Conservation (phyloP, 768 basidiomycete genomes). For the Russula virescens region DNA sequence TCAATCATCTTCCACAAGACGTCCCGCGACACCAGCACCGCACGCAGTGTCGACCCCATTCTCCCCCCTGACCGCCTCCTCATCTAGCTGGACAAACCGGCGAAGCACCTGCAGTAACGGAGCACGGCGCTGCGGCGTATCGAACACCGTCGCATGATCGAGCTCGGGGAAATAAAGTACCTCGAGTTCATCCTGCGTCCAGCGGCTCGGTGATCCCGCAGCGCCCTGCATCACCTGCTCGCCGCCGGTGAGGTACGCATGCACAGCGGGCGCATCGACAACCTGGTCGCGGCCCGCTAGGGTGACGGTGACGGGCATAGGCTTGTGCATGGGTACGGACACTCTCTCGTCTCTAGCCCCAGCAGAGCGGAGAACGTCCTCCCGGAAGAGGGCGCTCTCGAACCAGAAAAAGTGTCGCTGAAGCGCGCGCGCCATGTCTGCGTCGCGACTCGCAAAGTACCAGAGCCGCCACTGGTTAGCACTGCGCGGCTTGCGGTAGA, state of each 20-base stretch:
- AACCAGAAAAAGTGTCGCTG: constrained; percentile 62
- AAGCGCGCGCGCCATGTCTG: constrained; percentile 55
- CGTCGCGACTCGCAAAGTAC: constrained; percentile 61
- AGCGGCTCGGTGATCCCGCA: constrained; percentile 17
- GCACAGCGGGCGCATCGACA: constrained; percentile 36
- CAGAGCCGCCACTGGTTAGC: constrained; percentile 62
- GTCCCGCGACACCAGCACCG: neutral
- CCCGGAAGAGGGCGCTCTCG: constrained; percentile 55
- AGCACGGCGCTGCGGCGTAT: constrained; percentile 28
- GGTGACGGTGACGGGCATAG: constrained; percentile 31
- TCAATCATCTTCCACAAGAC: neutral
- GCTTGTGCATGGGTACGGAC: no score
- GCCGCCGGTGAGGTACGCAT: constrained; percentile 37
- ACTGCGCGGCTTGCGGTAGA: constrained; percentile 46
- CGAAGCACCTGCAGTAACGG: constrained; percentile 32
- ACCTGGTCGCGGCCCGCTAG: constrained; percentile 40
- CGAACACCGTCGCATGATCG: constrained; percentile 41
- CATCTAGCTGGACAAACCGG: constrained; percentile 28
- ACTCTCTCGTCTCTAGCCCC: neutral
- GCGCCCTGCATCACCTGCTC: neutral
- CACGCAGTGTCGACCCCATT: neutral
- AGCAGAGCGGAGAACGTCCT: constrained; percentile 37
- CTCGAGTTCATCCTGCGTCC: constrained; percentile 33
- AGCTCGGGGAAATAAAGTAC: constrained; percentile 37
- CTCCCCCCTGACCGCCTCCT: neutral